These are phyloP conservation scores for Torulaspora quercuum DNA, from an alignment of 805 yeast genomes.

Conservation along the genomic window DNA sequence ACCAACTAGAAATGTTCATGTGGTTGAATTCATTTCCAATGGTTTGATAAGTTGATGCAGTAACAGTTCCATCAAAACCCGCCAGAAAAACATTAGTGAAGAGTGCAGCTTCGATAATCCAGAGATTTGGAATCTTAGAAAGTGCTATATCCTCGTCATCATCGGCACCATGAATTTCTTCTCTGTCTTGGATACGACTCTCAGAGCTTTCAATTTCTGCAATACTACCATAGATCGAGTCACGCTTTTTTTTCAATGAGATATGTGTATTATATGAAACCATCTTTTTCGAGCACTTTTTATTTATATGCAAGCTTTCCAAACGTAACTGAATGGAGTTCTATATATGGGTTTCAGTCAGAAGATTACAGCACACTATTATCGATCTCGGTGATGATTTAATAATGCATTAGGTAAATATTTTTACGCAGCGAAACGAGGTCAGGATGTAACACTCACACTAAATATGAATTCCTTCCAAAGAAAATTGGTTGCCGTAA, in stretches of 20 bases:
- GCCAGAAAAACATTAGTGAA: constrained; percentile 42
- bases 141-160: constrained; percentile 15
- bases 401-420: background rate
- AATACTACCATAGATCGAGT: constrained; percentile 1
- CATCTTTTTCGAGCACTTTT: background rate
- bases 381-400: background rate
- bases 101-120: constrained; percentile 37
- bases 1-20: constrained; percentile 40
- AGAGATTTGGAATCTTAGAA: constrained; percentile 24
- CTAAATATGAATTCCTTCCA: background rate
- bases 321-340: background rate
- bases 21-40: constrained; percentile 44
- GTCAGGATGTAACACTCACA: background rate
- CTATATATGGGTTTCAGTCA: background rate
- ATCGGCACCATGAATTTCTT: constrained; percentile 5
- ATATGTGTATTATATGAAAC: background rate
- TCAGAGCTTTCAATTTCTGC: background rate
- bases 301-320: background rate
- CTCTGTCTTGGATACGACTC: constrained; percentile 1
- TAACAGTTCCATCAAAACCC: constrained; percentile 48
- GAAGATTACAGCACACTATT: background rate
- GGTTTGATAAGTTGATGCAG: constrained; percentile 47
- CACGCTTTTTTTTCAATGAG: constrained; percentile 1
- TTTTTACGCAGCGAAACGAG: background rate
- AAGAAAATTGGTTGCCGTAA: background rate